phyloP scores from a whole-genome alignment of 164 flowering plant genomes.

The Macadamia tetraphylla region DNA sequence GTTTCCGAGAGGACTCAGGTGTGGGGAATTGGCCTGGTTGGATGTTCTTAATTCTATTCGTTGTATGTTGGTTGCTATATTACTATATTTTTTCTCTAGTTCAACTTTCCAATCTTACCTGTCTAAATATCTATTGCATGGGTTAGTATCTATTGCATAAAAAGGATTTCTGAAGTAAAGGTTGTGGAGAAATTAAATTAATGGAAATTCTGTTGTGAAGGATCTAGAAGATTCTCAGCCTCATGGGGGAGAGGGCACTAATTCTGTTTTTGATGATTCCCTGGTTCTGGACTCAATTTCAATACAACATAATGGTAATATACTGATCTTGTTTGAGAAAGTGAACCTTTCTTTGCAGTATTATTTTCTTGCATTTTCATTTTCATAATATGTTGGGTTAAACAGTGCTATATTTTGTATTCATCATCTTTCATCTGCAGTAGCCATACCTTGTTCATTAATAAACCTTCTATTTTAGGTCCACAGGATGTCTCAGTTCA shows the following conservation, averaged over 20 bases:
- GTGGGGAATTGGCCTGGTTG: background rate
- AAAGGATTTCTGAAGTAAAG: too few species aligned
- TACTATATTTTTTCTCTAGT: background rate
- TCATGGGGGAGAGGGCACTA: constrained; percentile 15
- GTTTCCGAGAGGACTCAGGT: constrained; percentile 31
- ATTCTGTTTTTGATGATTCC: background rate
- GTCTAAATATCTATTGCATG: too few species aligned
- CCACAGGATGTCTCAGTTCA: constrained; percentile 8
- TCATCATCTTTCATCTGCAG: background rate
- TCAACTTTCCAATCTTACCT: background rate
- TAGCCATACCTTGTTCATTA: background rate
- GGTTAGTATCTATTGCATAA: background rate
- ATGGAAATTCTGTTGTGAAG: constrained; percentile 18
- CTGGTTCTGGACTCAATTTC: constrained; percentile 6
- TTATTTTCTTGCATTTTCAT: background rate
- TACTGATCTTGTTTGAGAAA: background rate
- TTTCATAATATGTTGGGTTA: background rate
- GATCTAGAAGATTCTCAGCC: constrained; percentile 20
- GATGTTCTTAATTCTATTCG: background rate
- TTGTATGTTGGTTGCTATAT: background rate
- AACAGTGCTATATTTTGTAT: background rate
- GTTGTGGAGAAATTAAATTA: background rate
- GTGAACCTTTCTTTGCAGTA: background rate
- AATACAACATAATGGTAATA: constrained; percentile 10
- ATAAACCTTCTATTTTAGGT: constrained; percentile 11